Evolutionary conservation across 164 flowering plant species (phyloP).

Genomic region (Hamamelis virginiana): DNA sequence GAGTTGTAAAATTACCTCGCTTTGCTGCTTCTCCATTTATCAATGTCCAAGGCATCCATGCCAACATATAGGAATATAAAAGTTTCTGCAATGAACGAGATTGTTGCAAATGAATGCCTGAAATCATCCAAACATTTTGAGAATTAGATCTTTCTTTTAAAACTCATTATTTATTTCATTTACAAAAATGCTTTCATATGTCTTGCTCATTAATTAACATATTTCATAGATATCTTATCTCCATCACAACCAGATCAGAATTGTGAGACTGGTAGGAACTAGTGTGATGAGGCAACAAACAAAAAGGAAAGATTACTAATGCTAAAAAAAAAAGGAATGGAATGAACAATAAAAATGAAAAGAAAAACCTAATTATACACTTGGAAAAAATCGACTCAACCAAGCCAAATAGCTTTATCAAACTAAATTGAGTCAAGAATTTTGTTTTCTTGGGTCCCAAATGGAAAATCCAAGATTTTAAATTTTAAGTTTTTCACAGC

Average conservation of each 20-base stretch:
- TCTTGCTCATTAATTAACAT: no score
- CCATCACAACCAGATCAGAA: no score
- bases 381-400: no score
- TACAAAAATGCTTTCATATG: background rate
- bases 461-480: no score
- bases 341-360: background rate
- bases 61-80: constrained; percentile 67
- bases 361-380: background rate
- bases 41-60: constrained; percentile 65
- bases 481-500: no score
- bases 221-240: no score
- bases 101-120: constrained; percentile 70
- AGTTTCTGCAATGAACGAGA: constrained; percentile 65
- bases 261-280: background rate
- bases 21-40: constrained; percentile 52
- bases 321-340: no score
- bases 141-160: background rate
- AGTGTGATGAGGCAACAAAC: background rate
- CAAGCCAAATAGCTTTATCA: no score
- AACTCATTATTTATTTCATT: background rate
- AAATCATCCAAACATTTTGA: constrained; percentile 19
- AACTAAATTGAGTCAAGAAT: no score
- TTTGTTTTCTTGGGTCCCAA: no score
- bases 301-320: no score
- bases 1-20: constrained; percentile 34